Evolutionary conservation across 192 early-diverging fungal genomes (phyloP).

Genomic region (Umbelopsis vinacea): DNA sequence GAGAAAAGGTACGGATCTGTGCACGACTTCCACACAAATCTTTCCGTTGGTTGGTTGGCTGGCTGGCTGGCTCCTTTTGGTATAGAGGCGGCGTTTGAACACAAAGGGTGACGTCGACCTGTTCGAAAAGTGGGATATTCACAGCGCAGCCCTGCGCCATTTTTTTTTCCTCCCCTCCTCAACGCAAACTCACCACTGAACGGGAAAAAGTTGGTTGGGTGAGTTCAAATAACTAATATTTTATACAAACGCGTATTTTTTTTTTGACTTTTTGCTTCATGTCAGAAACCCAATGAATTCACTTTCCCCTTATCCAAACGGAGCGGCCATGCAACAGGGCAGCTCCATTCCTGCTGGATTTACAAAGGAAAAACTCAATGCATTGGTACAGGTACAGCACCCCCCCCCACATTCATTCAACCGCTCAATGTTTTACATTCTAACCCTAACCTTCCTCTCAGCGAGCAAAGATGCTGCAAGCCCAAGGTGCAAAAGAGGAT

Average conservation of each 20-base stretch:
- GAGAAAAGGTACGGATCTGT: neutral
- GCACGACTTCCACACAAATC: neutral
- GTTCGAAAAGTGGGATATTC: neutral
- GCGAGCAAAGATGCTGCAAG: slow-evolving; percentile 55
- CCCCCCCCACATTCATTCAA: neutral
- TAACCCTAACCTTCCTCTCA: neutral
- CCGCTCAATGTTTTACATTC: neutral
- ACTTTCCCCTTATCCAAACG: slow-evolving; percentile 23
- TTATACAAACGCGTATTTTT: slow-evolving; percentile 24
- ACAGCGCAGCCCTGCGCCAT: neutral
- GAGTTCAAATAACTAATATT: slow-evolving; percentile 14
- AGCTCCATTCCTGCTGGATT: slow-evolving; percentile 24
- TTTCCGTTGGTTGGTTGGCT: neutral
- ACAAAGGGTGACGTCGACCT: slow-evolving; percentile 4
- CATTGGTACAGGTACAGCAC: slow-evolving; percentile 26
- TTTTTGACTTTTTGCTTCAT: slow-evolving; percentile 10
- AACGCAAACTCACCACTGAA: neutral
- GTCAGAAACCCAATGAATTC: slow-evolving; percentile 12
- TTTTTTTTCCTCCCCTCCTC: slow-evolving; percentile 3
- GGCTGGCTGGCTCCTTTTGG: too few relatives aligned
- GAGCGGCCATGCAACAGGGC: slow-evolving; percentile 16
- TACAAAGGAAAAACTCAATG: slow-evolving; percentile 35
- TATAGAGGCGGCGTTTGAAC: too few relatives aligned
- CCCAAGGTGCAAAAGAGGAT: slow-evolving; percentile 75
- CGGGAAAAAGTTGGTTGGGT: slow-evolving; percentile 22